Base-by-base conservation (phyloP, 768 basidiomycete species). In the Lentinula detonsa region DNA sequence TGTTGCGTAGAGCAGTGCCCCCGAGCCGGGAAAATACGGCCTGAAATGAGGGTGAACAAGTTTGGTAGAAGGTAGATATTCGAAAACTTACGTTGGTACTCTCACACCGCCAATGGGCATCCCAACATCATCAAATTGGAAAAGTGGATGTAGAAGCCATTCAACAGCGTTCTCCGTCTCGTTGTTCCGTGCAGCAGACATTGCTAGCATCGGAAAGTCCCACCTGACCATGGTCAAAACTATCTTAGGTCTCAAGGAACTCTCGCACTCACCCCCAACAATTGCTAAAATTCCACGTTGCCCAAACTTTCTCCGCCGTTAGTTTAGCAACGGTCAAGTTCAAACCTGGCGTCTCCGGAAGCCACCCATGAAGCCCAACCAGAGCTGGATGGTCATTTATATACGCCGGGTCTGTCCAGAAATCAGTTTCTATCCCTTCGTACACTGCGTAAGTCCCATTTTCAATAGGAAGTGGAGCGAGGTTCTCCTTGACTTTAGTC, bases 121-220 rank as follows among this genome's bases (percentile, higher is more conserved):
- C 4, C 84, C 85, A 13, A 79, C 77, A 57, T 85, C 84, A 66
- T 85, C 85, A 63, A 86, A 85, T 54, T 74, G 69, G 68, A 84
- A 85, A 31, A 81, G 66, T 1, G 82, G 81, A 63, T 84, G 72
- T 6, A 86, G 72, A 18, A 85, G 71, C 80, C 81, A 85, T 31
- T 82, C 79, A 5, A 86, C 64, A 0, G 83, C 85, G 64, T 79
- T 71, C 42, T 78, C 76, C 5, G 74, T 66, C 34, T 83, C 72
- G 4, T 80, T 80, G 49, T 79, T 79, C 2, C 84, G 74, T 18
- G 83, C 84, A 10, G 85, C 83, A 1, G 81, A 82, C 81, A 86
- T 84, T 0, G 84, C 84, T 2, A 85, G 77, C 79, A 85, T 81
- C 0, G 83, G 82, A 63, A 84, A 85, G 66, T 85, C 85, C 85